These are phyloP conservation scores for Starmerella floricola DNA, from an alignment of 805 yeast species.

Conservation along the genomic window DNA sequence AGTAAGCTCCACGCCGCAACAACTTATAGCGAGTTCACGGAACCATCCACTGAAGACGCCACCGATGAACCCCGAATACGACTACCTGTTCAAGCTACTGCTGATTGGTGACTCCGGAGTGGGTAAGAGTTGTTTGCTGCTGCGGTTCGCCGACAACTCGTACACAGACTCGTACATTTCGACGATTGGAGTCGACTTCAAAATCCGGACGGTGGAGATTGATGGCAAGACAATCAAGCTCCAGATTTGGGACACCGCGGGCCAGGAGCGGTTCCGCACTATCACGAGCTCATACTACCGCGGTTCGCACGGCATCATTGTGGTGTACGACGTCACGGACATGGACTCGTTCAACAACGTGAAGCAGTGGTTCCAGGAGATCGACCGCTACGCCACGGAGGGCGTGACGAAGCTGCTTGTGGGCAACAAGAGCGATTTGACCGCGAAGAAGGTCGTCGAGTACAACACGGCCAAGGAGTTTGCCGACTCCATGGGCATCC, in stretches of 20 bases:
- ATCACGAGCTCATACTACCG: conserved; percentile 95
- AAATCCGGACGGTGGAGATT: conserved; percentile 51
- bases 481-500: conserved; percentile 88
- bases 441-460: conserved; percentile 90
- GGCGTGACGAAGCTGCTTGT: conserved; percentile 92
- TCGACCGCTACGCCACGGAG: conserved; percentile 95
- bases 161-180: conserved; percentile 94
- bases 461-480: conserved; percentile 93
- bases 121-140: conserved; percentile 87
- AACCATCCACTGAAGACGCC: background rate
- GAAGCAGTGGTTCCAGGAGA: conserved; percentile 97
- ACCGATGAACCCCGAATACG: conserved; percentile 55
- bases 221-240: conserved; percentile 95
- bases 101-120: conserved; percentile 98
- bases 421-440: conserved; percentile 91
- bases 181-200: conserved; percentile 95
- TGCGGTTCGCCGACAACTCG: conserved; percentile 94
- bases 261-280: conserved; percentile 96
- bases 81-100: conserved; percentile 84
- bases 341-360: conserved; percentile 80
- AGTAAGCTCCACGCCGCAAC: conserved; percentile 7
- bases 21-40: background rate
- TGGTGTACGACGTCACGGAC: conserved; percentile 95
- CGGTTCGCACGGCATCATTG: conserved; percentile 97
- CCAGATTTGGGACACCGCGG: conserved; percentile 99